Base-by-base conservation (phyloP, 345 rosid species). In the Dipteronia dyeriana region DNA sequence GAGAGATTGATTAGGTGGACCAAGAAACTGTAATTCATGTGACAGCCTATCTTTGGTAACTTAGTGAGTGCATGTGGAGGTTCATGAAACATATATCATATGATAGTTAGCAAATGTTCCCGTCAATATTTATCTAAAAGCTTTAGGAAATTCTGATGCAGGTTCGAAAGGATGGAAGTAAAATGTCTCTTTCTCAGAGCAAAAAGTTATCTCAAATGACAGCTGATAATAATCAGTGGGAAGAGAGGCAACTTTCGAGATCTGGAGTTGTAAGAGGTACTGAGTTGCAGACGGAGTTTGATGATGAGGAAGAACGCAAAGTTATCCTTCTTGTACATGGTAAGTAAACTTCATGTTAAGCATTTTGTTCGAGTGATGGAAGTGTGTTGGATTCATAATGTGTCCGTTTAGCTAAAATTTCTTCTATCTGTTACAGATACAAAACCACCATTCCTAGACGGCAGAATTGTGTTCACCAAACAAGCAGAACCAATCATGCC, bases 401-500 rank as follows among this genome's bases (percentile, higher is more conserved):
- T 4, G 2, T 23, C 45, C 6, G 31, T 71, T 51, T 57, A 70
- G 66, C 81, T 85, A 77, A 81, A 68, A 43, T 19, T 57, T 34
- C 20, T 65, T 49, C 6, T 41, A 25, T 45, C 56, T 71, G 82
- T 67, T 76, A 1, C 84, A 92, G 98, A 96, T 85, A 94, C 98
- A n/a, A 96, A 94, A 75, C 99, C 99, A 77, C 99, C 99, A 74
- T 96, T 96, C 86, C 85, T 96, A 85, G 99, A 94, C 87, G 99
- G 98, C 57, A 92, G 99, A 88, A 90, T 92, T 57, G 99, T 96
- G 57, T 96, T 82, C 76, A 96, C 99, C 29, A 96, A 96, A 88
- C 99, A 96, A 86, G 98, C 97, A 16, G 98, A 94, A 84, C 99
- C 99, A 23, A 75, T 96, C 79, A 92, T 96, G 97, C 99, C 99